Evolutionary conservation across 2,329 filamentous ascomycete genomes (phyloP).

Genomic region (Arthrobotrys entomopaga): DNA sequence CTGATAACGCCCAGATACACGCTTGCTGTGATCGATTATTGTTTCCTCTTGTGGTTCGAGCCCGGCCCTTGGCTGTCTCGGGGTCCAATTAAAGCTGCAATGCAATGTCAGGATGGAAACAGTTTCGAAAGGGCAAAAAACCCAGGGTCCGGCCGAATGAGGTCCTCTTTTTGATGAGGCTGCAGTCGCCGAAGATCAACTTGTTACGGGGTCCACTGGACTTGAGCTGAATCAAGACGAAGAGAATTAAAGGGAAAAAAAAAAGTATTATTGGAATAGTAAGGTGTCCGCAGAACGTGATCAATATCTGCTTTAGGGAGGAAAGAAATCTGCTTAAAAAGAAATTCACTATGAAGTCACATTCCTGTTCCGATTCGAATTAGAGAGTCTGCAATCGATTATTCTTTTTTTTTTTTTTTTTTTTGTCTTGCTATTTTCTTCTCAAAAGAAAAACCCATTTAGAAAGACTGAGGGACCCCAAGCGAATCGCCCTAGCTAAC

Average conservation of each 20-base stretch:
- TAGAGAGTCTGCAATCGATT: slow-evolving; percentile 33
- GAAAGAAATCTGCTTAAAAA: slow-evolving; percentile 48
- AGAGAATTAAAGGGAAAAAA: slow-evolving; percentile 25
- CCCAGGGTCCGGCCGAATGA: slow-evolving; percentile 46
- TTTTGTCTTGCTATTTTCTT: too few species aligned
- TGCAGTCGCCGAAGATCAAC: slow-evolving; percentile 55
- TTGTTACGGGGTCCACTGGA: slow-evolving; percentile 45
- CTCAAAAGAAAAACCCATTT: not conserved
- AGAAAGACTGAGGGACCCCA: slow-evolving; percentile 32
- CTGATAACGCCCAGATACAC: slow-evolving; percentile 34
- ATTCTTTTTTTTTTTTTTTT: slow-evolving; percentile 32
- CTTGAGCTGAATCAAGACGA: slow-evolving; percentile 26
- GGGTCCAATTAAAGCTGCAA: slow-evolving; percentile 42
- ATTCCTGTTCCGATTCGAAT: slow-evolving; percentile 55
- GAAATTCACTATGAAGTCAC: slow-evolving; percentile 50
- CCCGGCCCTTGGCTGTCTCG: slow-evolving; percentile 39
- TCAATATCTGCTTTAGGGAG: slow-evolving; percentile 54
- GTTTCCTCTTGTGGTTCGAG: slow-evolving; percentile 43
- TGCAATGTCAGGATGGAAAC: slow-evolving; percentile 15
- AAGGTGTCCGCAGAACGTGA: slow-evolving; percentile 40
- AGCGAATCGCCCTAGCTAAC: slow-evolving; percentile 31
- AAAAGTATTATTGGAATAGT: slow-evolving; percentile 28
- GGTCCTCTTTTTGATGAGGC: slow-evolving; percentile 53
- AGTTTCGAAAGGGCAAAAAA: slow-evolving; percentile 36
- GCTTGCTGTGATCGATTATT: slow-evolving; percentile 36